A percentile compares a stretch with the other conserved stretches of the same genome.
phyloP scores from a whole-genome alignment of 2,329 filamentous ascomycete species.

The Paramyrothecium roridum region DNA sequence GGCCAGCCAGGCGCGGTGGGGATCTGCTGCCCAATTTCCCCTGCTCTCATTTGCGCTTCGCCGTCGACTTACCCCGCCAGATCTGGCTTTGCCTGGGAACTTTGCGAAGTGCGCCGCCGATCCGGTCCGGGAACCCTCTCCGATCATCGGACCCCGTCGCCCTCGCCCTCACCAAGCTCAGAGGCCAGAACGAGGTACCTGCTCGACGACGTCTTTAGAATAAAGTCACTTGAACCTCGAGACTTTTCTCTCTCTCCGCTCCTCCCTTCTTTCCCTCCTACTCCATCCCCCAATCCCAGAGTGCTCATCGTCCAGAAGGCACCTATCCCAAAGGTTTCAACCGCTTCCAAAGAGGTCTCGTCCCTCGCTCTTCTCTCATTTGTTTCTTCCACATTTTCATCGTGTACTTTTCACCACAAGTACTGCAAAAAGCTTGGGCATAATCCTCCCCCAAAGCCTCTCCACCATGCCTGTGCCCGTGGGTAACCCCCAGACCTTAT shows the following conservation, averaged over 20 bases:
- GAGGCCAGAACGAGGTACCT: slow-evolving; percentile 11
- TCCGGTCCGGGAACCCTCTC: slow-evolving; percentile 11
- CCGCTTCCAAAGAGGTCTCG: not conserved
- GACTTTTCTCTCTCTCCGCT: slow-evolving; percentile 6
- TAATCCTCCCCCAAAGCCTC: not conserved
- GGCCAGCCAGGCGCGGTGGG: slow-evolving; percentile 6
- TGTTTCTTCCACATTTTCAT: not conserved
- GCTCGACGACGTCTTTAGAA: slow-evolving; percentile 3
- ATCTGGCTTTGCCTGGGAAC: not conserved
- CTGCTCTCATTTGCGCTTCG: too few relatives aligned
- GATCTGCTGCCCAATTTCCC: slow-evolving; percentile 6
- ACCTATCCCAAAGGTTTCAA: slow-evolving; percentile 1
- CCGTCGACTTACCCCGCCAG: not conserved
- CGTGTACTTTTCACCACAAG: not conserved
- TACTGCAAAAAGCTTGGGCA: too few relatives aligned
- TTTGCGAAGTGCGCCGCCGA: not conserved
- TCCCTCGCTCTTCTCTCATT: slow-evolving; percentile 1
- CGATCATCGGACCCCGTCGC: slow-evolving; percentile 23
- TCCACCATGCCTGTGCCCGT: slow-evolving; percentile 71
- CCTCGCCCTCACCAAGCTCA: slow-evolving; percentile 17
- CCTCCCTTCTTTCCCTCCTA: slow-evolving; percentile 7
- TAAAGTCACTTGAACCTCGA: not conserved
- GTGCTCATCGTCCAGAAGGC: slow-evolving; percentile 2
- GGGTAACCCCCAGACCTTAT: slow-evolving; percentile 76
- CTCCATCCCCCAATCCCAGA: slow-evolving; percentile 2